Evolutionary conservation across 441 rosid species (phyloP), one percentile per base, ranked within the genome.

Genomic region (Pelargonium myrrhifolium): DNA sequence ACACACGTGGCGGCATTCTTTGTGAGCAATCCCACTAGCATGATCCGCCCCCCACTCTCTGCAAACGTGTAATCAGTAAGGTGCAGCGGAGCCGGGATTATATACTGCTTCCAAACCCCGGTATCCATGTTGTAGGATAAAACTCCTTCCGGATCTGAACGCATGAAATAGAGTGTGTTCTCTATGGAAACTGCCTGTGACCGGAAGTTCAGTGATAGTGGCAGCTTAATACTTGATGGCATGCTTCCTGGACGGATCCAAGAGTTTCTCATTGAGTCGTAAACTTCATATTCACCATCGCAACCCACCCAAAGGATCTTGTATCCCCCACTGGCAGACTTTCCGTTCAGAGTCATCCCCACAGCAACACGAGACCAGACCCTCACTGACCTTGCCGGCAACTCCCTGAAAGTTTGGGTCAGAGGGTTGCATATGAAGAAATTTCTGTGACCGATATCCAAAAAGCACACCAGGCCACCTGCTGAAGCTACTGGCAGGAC

Each of bases 1-100:
- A 93, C 92, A 21, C 99, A 93, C 1, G 96, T 91, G 65, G 97
- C 97, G 2, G 97, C 99, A 64, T 93, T 91, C 76, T 88, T 91
- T 0, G 88, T 85, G 67, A 91, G 86, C 84, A 89, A 76, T 45
- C 99, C 99, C 69, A 87, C 99, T 2, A 94, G 90, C 89, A 94
- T 84, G 82, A 94, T 79, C 71, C 84, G 81, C 51, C 91, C 96
- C 5, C 77, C 88, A 66, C 84, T 89, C 78, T 81, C 92, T 0
- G 99, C 99, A 8, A 94, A 89, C 12, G 96, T 83, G 79, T 75
- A 90, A 77, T 91, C 99, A 28, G 81, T 88, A 71, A 91, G 79
- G 75, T 94, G 89, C 65, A 78, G 70, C 0, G 96, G 99, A 61
- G 84, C 72, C 7, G 97, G 99, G 74, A 89, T 86, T 73, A 78